Evolutionary conservation across 805 yeast genomes (phyloP), one percentile per base, ranked within the genome.

Genomic region (Komagataella pastoris): DNA sequence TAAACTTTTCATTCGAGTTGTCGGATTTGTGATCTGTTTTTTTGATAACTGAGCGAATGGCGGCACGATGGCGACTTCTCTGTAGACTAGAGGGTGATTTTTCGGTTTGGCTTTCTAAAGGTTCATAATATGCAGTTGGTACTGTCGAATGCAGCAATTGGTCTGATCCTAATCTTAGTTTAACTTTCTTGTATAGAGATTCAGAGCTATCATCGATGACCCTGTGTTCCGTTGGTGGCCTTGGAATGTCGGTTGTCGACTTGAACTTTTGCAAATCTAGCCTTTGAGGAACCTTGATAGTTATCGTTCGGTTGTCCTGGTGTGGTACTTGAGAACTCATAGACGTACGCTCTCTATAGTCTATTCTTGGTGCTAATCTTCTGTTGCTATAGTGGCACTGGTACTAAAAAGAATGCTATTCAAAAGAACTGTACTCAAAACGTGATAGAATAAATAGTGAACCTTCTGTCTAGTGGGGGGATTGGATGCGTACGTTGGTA

Each of bases 31-130:
- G 19, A n/a, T 19, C 44, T 12, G n/a, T 19, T 14, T 47, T 17
- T 12, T 47, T 47, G 14, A 17, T n/a, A 7, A 47, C 30, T 19
- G 51, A 40, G 36, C 40, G 17, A 43, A n/a, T 47, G n/a, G 24
- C 18, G 8, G 21, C 49, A 7, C 17, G n/a, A 14, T 23, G 17
- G 47, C 54, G 18, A 17, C 49, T 12, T 59, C 67, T 30, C 40
- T 30, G 12, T 30, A 10, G 40, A 10, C 14, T 30, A 21, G 23
- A 21, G 4, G 40, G 40, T 30, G 40, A 5, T 8, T 14, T 30
- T 10, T 30, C 14, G 7, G 7, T 14, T 10, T 30, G 40, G 14
- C 12, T 10, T 30, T 30, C 40, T 30, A 30, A 8, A 30, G 40
- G 40, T 14, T 30, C 40, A 30, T 30, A 30, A 8, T 30, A 30